Base-by-base conservation (phyloP, 169 alveolate genomes). In the Plasmodium malariae region DNA sequence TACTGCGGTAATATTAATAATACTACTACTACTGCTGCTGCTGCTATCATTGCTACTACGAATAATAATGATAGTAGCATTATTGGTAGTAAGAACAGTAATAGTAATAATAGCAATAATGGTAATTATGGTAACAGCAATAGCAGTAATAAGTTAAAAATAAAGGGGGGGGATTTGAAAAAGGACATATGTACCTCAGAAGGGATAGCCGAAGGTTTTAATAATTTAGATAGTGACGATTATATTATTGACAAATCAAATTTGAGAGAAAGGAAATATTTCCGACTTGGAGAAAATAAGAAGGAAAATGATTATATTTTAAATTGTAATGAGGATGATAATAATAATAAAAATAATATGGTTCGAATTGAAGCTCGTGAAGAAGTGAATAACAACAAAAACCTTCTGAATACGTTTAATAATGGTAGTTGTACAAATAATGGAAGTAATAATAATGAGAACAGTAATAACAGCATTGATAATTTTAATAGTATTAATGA, bases 121-220 rank as follows among this genome's bases (percentile, higher is more conserved):
- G 21, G 21, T 26, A 17, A 40, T 40, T 5, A 26, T 59, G n/a
- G 69, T 63, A 26, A 17, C 26, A 63, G 26, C n/a, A 32, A 32
- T 63, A 67, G 34, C 19, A 70, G 45, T 28, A 70, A 70, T 37
- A 70, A 70, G 34, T 12, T 19, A 11, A 70, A 70, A 21, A 30
- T 70, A 49, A 19, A 49, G 30, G 68, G 26, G 59, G 83, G 48
- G 17, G 12, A 14, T n/a, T 24, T 51, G 21, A 70, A 55, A 55
- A 70, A 37, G 14, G 14, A n/a, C n/a, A 12, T 21, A 19, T 19
- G 32, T 67, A 17, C 30, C 60, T 21, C 57, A 65, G 55, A 17
- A 30, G 0, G 59, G 24, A 65, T 36, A 3, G 32, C 30, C 19
- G 59, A 21, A 26, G 55, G 43, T 36, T 9, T 34, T n/a, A 28